Evolutionary conservation across 129 eudicot genomes (phyloP).

Genomic region (Chrysanthemum makinoi): DNA sequence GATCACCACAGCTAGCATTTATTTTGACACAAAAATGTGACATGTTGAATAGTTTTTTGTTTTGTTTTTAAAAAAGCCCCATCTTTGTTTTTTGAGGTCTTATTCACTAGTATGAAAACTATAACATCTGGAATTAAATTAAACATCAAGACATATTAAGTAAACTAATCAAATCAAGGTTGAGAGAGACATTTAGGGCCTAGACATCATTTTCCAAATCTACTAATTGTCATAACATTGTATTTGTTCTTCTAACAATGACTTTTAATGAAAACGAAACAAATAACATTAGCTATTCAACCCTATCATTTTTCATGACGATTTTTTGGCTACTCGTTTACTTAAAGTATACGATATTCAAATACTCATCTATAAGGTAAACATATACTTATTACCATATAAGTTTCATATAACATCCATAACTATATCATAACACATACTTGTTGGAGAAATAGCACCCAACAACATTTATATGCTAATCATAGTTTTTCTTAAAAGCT

Average conservation of each 20-base stretch:
- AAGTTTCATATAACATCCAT: no score
- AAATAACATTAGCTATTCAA: neutral
- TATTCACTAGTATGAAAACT: neutral
- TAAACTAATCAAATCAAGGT: neutral
- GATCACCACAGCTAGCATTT: neutral
- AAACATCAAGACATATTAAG: neutral
- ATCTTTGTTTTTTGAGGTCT: neutral
- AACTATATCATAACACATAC: no score
- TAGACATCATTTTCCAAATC: neutral
- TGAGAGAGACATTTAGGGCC: neutral
- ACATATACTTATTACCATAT: no score
- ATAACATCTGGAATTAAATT: neutral
- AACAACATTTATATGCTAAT: neutral
- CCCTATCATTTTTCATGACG: no score
- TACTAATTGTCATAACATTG: neutral
- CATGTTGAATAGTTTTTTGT: neutral
- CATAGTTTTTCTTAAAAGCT: neutral
- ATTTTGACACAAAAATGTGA: neutral
- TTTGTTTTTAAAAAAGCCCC: neutral
- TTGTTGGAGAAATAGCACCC: neutral
- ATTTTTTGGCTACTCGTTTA: no score
- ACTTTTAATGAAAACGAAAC: no score
- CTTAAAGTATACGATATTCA: neutral
- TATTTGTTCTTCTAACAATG: neutral
- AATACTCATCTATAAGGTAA: neutral